Evolutionary conservation across 163 green algal genomes (phyloP), one percentile per base, ranked within the genome.

Genomic region (Scenedesmus sp.): DNA sequence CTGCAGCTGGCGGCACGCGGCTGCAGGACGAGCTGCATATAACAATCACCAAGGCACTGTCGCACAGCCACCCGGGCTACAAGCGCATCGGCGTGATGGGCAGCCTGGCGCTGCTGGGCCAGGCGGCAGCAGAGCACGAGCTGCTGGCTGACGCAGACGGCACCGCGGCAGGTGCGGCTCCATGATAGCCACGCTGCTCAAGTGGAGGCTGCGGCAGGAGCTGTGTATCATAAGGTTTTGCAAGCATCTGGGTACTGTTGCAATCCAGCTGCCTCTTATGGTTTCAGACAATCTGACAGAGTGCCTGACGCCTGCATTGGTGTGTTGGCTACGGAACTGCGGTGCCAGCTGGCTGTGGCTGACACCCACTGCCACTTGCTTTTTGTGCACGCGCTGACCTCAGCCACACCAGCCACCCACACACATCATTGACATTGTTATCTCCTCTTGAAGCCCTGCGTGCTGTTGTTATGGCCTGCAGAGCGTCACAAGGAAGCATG

Each of bases 31-130:
- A 95, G 82, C 82, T 95, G n/a, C 26, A 82, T 57, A 94, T 95
- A 82, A 92, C 91, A 54, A 70, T 95, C n/a, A 92, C 88, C 74
- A 95, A 95, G 86, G 90, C 91, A 0, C 91, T 95, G 79, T 74
- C 77, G 10, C 89, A 93, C 52, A 77, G 46, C 4, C 84, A 46
- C 56, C 84, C 81, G 23, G 59, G 13, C 15, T 95, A 94, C 88
- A 94, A 94, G 88, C 94, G 92, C 26, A 95, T 94, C 46, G 94
- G 94, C 23, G 88, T 94, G 6, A 55, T 92, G 3, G 94, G 94
- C 64, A 70, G 15, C n/a, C 84, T 95, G 67, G 86, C 94, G 13
- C 84, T 94, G 13, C 67, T 95, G 23, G 26, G 86, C 8, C 92
- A 92, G 23, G 66, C 67, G 76, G 93, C 88, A n/a, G 20, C 70